Evolutionary conservation across 2,329 filamentous ascomycete species (phyloP).

Genomic region (Trichoderma brevicompactum): DNA sequence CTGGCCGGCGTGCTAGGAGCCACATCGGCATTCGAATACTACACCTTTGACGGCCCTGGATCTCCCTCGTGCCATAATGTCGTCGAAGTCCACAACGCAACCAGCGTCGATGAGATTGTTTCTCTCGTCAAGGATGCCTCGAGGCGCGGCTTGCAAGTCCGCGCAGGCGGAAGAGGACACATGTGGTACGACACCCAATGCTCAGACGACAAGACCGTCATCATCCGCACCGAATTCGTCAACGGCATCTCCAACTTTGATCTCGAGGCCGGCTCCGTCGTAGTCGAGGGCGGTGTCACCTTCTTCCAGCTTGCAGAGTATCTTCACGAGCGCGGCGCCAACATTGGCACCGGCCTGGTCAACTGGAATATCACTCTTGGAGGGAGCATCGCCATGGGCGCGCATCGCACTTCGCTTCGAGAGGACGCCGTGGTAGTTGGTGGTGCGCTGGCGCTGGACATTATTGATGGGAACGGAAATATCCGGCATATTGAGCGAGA

Average conservation of each 20-base stretch:
- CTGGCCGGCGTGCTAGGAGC: slow-evolving; percentile 19
- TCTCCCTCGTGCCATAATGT: slow-evolving; percentile 54
- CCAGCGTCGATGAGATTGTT: slow-evolving; percentile 50
- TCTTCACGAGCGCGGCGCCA: slow-evolving; percentile 51
- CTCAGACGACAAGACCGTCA: slow-evolving; percentile 53
- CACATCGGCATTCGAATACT: slow-evolving; percentile 40
- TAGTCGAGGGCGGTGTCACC: slow-evolving; percentile 56
- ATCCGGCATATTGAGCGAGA: slow-evolving; percentile 49
- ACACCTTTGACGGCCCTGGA: slow-evolving; percentile 56
- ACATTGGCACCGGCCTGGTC: slow-evolving; percentile 55
- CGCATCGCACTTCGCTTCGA: slow-evolving; percentile 53
- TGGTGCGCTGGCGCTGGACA: slow-evolving; percentile 53
- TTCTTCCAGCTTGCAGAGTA: slow-evolving; percentile 57
- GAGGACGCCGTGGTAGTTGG: slow-evolving; percentile 56
- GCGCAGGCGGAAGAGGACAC: slow-evolving; percentile 55
- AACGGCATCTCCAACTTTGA: slow-evolving; percentile 51
- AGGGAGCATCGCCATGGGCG: slow-evolving; percentile 57
- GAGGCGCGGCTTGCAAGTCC: slow-evolving; percentile 46
- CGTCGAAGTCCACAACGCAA: slow-evolving; percentile 50
- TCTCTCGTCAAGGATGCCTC: slow-evolving; percentile 48
- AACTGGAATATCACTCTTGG: slow-evolving; percentile 60
- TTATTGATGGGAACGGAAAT: slow-evolving; percentile 53
- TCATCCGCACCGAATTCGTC: slow-evolving; percentile 52
- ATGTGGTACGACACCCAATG: slow-evolving; percentile 61
- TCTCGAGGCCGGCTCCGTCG: slow-evolving; percentile 50